These are phyloP conservation scores for Clitopilus passeckerianus DNA, from an alignment of 768 basidiomycete species.

Conservation along the genomic window DNA sequence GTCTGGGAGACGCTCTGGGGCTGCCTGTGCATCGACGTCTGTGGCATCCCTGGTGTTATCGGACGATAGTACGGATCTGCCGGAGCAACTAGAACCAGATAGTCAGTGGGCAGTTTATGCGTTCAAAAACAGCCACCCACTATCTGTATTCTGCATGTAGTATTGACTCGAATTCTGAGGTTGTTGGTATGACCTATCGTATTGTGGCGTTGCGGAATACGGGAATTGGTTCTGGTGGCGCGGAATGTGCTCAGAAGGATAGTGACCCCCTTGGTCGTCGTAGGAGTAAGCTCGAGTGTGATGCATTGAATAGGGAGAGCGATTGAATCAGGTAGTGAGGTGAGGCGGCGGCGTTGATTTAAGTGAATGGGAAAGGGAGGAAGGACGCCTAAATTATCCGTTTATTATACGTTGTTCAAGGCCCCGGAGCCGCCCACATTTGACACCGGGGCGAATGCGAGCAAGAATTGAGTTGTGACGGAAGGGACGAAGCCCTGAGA, in stretches of 20 bases:
- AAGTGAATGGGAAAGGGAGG: slow-evolving; percentile 10
- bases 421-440: slow-evolving; percentile 29
- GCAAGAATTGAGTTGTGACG: slow-evolving; percentile 13
- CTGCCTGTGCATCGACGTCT: not conserved
- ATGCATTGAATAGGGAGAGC: slow-evolving; percentile 24
- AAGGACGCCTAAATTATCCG: slow-evolving; percentile 23
- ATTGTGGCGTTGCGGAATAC: slow-evolving; percentile 8
- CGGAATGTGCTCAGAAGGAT: slow-evolving; percentile 21
- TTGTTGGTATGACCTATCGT: slow-evolving; percentile 21
- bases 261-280: slow-evolving; percentile 28
- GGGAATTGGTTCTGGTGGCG: slow-evolving; percentile 23
- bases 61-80: slow-evolving; percentile 28
- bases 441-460: not conserved
- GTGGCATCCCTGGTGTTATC: slow-evolving; percentile 25
- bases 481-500: slow-evolving; percentile 26
- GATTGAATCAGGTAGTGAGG: slow-evolving; percentile 15
- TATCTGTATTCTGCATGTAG: slow-evolving; percentile 23
- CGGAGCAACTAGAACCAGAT: not conserved
- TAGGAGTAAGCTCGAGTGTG: slow-evolving; percentile 38
- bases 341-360: slow-evolving; percentile 16
- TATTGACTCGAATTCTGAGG: slow-evolving; percentile 28
- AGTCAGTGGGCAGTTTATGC: not conserved
- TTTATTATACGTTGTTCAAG: slow-evolving; percentile 36
- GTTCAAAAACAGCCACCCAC: not conserved
- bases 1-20: not conserved